Percentiles rank a stretch among this genome's conserved stretches.
phyloP scores from a whole-genome alignment of 495 filamentous ascomycete genomes.

The Penicillium ucsense region DNA sequence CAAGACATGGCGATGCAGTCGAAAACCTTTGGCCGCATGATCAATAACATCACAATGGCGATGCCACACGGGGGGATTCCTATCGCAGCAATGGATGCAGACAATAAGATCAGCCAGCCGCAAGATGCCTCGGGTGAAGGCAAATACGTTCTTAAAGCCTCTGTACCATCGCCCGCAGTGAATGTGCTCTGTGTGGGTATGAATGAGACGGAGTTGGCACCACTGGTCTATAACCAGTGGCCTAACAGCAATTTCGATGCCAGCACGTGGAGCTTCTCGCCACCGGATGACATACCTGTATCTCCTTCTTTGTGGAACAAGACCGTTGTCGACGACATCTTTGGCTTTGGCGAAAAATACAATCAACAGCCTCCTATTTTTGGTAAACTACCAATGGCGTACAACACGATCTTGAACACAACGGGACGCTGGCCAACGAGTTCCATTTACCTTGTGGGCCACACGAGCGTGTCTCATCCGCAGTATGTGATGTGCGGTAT shows the following conservation, averaged over 20 bases:
- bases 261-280: conserved; percentile 16
- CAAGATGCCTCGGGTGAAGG: conserved; percentile 53
- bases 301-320: conserved; percentile 36
- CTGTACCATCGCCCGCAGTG: conserved; percentile 52
- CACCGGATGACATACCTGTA: conserved; percentile 13
- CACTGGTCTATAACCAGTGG: conserved; percentile 53
- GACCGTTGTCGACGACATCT: conserved; percentile 60
- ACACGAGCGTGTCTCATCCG: conserved; percentile 18
- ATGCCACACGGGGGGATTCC: conserved; percentile 64
- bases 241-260: conserved; percentile 33
- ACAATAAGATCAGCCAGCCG: conserved; percentile 59
- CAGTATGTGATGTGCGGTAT: conserved; percentile 56
- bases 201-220: conserved; percentile 43
- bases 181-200: conserved; percentile 64
- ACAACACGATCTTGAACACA: conserved; percentile 57
- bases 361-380: conserved; percentile 51
- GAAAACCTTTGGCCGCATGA: conserved; percentile 33
- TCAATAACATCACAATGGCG: conserved; percentile 66
- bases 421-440: conserved; percentile 30
- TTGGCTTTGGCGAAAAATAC: conserved; percentile 47
- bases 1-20: conserved; percentile 39
- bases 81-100: conserved; percentile 44
- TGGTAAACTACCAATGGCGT: conserved; percentile 46
- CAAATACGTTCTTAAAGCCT: conserved; percentile 53
- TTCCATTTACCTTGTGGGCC: conserved; percentile 55